A percentile compares a stretch with the other conserved stretches of the same genome.
These are phyloP conservation scores for Hypoxylon fuscum DNA, from an alignment of 495 filamentous ascomycete genomes.

Conservation along the genomic window DNA sequence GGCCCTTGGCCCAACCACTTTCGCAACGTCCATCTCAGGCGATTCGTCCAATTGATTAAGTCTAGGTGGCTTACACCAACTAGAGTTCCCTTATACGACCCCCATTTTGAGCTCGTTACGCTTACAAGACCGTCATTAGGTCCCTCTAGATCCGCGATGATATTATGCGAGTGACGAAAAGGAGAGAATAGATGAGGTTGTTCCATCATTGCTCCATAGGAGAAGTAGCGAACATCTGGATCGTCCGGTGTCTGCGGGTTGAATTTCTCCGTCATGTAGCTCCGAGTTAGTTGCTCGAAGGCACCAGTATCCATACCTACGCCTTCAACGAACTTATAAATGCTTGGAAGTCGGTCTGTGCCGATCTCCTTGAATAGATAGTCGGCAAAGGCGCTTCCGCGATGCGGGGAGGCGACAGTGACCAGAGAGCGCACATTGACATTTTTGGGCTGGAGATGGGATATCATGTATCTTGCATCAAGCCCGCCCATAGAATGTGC, in stretches of 20 bases:
- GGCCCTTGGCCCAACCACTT: constrained; percentile 72
- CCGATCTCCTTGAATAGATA: constrained; percentile 79
- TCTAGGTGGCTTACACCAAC: constrained; percentile 88
- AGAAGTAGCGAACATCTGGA: constrained; percentile 84
- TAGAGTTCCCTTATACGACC: constrained; percentile 92
- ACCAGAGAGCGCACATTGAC: constrained; percentile 80
- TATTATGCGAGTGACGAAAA: constrained; percentile 75
- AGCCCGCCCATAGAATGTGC: constrained; percentile 82
- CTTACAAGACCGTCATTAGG: constrained; percentile 94
- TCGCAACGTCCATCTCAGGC: constrained; percentile 74
- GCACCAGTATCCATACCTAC: constrained; percentile 81
- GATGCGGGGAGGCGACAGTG: constrained; percentile 88
- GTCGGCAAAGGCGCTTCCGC: constrained; percentile 86
- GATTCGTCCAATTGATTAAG: constrained; percentile 95
- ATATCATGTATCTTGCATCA: constrained; percentile 94
- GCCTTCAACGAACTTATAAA: constrained; percentile 74
- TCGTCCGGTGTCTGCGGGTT: constrained; percentile 81
- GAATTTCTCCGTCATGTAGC: constrained; percentile 84
- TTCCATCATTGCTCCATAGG: constrained; percentile 81
- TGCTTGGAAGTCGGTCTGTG: constrained; percentile 63
- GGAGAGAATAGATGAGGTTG: constrained; percentile 71
- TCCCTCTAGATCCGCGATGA: constrained; percentile 77
- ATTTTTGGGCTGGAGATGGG: constrained; percentile 71
- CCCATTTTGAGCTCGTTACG: constrained; percentile 86
- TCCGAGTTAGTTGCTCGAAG: constrained; percentile 82